phyloP scores from a whole-genome alignment of 169 alveolate genomes.

The Eimeria acervulina region DNA sequence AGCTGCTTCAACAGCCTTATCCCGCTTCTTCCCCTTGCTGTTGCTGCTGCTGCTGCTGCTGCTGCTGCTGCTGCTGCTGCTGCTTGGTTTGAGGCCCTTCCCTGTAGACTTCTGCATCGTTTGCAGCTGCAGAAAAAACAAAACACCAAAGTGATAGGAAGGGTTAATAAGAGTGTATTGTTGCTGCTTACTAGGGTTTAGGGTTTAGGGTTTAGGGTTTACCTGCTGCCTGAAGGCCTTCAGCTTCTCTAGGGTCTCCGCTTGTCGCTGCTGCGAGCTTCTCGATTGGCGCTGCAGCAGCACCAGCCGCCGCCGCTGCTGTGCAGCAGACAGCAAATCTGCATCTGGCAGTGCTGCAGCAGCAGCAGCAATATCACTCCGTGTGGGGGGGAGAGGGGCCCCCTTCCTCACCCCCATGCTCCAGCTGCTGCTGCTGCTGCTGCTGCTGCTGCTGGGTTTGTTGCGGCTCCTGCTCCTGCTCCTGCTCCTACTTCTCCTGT shows the following conservation, averaged over 20 bases:
- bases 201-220: neutral
- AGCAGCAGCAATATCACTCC: slow-evolving; percentile 55
- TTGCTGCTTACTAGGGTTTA: neutral
- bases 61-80: slow-evolving; percentile 18
- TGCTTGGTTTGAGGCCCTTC: neutral
- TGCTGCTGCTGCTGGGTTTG: neutral
- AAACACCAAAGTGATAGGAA: neutral
- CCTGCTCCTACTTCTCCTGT: slow-evolving; percentile 1
- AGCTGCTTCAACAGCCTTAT: neutral
- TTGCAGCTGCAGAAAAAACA: neutral
- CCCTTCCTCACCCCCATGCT: neutral
- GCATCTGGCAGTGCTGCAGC: slow-evolving; percentile 58
- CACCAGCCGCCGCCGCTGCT: slow-evolving; percentile 61
- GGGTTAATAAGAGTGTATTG: neutral
- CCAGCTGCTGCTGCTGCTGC: neutral
- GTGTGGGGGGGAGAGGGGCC: slow-evolving; percentile 17
- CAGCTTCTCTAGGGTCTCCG: slow-evolving; percentile 63
- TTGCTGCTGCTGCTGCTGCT: neutral
- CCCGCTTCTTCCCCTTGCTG: slow-evolving; percentile 21
- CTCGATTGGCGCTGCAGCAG: slow-evolving; percentile 32
- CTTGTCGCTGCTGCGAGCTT: slow-evolving; percentile 41
- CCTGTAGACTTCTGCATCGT: neutral
- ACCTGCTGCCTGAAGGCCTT: slow-evolving; percentile 65
- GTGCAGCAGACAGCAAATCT: slow-evolving; percentile 61
- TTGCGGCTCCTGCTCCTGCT: slow-evolving; percentile 22